Evolutionary conservation across 1,284 basidiomycete genomes (phyloP), one percentile per base, ranked within the genome.

Genomic region (Ustilago crameri): DNA sequence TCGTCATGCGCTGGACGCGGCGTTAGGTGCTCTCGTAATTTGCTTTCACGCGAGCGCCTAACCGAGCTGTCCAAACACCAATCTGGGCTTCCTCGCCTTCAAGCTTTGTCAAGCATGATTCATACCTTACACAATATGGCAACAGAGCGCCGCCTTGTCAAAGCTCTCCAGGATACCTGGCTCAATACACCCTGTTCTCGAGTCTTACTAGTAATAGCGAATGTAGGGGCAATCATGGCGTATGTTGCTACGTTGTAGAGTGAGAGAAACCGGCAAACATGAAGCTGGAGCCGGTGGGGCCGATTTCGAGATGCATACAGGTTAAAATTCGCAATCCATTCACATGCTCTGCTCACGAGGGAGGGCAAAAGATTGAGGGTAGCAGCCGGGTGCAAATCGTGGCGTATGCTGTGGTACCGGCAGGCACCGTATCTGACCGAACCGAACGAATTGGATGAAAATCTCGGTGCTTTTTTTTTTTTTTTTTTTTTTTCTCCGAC

Each of bases 21-120:
- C 10, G 22, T 34, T 24, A 26, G 27, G 14, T 42, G 64, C 48
- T 57, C 4, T 40, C 43, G 52, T 66, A 66, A 60, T 50, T 57
- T 52, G 53, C 53, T 67, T 61, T 67, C 64, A 67, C 64, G 57
- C 64, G 58, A 60, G 40, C 43, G 44, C 20, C 3, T 42, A 60
- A 45, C 48, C 53, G 58, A 66, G 63, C 42, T 53, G 55, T 58
- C 52, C 23, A 45, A 44, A 34, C 32, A 26, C 30, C 23, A 34
- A n/a, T 34, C 15, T 23, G 5, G 17, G 27, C 24, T 3, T 41
- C 35, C 34, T 45, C 44, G 27, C 32, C 17, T 30, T 42, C 38
- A 32, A 14, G 1, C 26, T 26, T 20, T 54, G 46, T 44, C 45
- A 27, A 35, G 37, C n/a, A 47, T 55, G 53, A 55, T 32, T 42